Evolutionary conservation across 495 filamentous ascomycete species (phyloP).

Genomic region (Neurospora hispaniola): DNA sequence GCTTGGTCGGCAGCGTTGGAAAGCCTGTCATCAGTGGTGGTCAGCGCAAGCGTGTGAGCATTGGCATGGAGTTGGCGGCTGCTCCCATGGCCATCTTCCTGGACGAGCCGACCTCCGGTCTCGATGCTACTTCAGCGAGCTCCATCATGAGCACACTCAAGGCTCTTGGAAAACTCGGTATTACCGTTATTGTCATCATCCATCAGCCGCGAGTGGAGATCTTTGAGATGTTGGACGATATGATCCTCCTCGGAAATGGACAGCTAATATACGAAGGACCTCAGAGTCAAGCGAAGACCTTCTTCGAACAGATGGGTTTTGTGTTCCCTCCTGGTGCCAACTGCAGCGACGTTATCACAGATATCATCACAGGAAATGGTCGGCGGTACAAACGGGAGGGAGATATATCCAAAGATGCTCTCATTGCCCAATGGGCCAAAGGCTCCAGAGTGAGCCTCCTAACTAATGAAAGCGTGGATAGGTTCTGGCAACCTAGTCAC

Average conservation of each 20-base stretch:
- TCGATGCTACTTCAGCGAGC: conserved; percentile 53
- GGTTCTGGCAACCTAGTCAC: conserved; percentile 11
- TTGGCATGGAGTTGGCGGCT: conserved; percentile 50
- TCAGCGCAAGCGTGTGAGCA: conserved; percentile 40
- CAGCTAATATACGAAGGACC: conserved; percentile 33
- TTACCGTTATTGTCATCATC: conserved; percentile 37
- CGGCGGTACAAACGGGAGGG: conserved; percentile 31
- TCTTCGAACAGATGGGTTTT: conserved; percentile 37
- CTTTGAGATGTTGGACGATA: conserved; percentile 36
- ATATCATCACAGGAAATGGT: conserved; percentile 42
- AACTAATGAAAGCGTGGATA: not conserved
- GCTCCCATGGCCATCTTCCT: conserved; percentile 57
- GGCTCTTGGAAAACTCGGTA: conserved; percentile 34
- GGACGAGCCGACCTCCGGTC: conserved; percentile 55
- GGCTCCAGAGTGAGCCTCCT: not conserved
- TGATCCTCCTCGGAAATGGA: conserved; percentile 36
- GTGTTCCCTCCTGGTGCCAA: conserved; percentile 31
- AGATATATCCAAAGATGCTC: conserved; percentile 31
- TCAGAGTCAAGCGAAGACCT: conserved; percentile 23
- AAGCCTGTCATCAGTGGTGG: conserved; percentile 40
- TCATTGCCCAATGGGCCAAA: conserved; percentile 30
- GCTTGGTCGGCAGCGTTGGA: conserved; percentile 31
- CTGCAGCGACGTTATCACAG: conserved; percentile 37
- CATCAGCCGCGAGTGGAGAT: conserved; percentile 38
- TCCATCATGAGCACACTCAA: conserved; percentile 45